Percentiles rank a stretch among this genome's conserved stretches.
phyloP scores from a whole-genome alignment of 208 protist species.

The Leishmania amazonensis region DNA sequence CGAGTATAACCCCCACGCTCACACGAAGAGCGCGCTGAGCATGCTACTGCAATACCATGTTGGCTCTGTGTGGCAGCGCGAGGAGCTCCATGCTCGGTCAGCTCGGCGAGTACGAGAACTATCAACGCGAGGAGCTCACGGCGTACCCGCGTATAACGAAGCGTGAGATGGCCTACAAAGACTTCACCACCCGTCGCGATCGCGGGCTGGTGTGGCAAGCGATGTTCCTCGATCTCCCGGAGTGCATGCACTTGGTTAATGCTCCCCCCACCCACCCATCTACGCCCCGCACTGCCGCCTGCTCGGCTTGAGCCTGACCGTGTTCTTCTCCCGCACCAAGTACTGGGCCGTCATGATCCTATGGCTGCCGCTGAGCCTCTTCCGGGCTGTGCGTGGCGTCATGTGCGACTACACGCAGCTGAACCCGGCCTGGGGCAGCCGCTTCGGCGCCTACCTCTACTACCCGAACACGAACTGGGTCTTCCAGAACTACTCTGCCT shows the following conservation, averaged over 20 bases:
- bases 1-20: conserved; percentile 54
- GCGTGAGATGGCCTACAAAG: conserved; percentile 46
- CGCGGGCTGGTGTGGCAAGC: conserved; percentile 49
- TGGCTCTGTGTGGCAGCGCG: conserved; percentile 25
- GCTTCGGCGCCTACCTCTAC: conserved; percentile 44
- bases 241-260: conserved; percentile 56
- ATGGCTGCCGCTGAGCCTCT: conserved; percentile 50
- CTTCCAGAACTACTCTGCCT: conserved; percentile 38
- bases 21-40: conserved; percentile 45
- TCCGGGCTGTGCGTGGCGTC: conserved; percentile 40
- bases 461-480: conserved; percentile 48
- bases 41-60: conserved; percentile 57
- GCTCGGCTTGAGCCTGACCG: conserved; percentile 41
- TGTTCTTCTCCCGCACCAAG: conserved; percentile 60
- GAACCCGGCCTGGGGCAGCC: conserved; percentile 25
- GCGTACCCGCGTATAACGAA: conserved; percentile 53
- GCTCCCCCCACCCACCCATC: conserved; percentile 21
- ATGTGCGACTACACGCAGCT: conserved; percentile 37
- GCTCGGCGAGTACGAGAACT: conserved; percentile 22
- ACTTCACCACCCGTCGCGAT: conserved; percentile 50
- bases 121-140: conserved; percentile 49
- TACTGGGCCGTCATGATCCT: conserved; percentile 44
- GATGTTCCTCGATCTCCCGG: conserved; percentile 39
- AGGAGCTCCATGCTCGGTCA: conserved; percentile 11
- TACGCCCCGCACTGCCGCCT: conserved; percentile 50